Evolutionary conservation across 441 rosid genomes (phyloP), one percentile per base, ranked within the genome.

Genomic region (Euphorbia schlechtendalii): DNA sequence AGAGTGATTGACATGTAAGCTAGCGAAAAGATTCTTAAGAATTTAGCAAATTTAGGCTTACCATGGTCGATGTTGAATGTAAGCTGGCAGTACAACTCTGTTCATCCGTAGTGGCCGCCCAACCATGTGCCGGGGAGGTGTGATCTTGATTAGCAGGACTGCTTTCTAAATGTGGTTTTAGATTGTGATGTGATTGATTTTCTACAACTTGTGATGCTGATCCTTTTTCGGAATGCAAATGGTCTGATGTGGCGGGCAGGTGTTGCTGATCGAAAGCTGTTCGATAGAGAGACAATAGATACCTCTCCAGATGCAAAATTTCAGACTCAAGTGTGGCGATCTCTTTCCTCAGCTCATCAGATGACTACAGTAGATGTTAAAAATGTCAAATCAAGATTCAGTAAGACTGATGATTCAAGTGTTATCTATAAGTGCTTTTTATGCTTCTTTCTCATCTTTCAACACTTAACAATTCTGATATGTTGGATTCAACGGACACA

Each of bases 261-360:
- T 70, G 84, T n/a, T n/a, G n/a, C 69, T 85, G 89, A 36, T 82
- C 74, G 20, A 86, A 88, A 83, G 88, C 84, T 48, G 82, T 83
- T 51, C 92, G 86, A 69, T 91, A 88, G 22, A 86, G 87, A 4
- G 94, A 83, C 63, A 91, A 88, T 63, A 88, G 84, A 69, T 75
- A 77, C 5, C 75, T 76, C 63, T 91, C 97, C 63, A 90, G 70
- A 36, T 73, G 85, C 66, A 82, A 65, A 67, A 86, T 91, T 62
- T 91, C 86, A 66, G 75, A 71, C 81, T 91, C 96, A 25, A 88
- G 86, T 27, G 73, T 60, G 17, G 84, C 89, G 51, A 91, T 86
- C 74, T 91, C 96, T 63, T 76, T 78, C 80, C 71, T 86, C 71
- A 91, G 74, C 66, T 80, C 89, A 53, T 68, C 77, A 61, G 81